Evolutionary conservation across 177 flowering plant species (phyloP).

Genomic region (Vitis hybrid): DNA sequence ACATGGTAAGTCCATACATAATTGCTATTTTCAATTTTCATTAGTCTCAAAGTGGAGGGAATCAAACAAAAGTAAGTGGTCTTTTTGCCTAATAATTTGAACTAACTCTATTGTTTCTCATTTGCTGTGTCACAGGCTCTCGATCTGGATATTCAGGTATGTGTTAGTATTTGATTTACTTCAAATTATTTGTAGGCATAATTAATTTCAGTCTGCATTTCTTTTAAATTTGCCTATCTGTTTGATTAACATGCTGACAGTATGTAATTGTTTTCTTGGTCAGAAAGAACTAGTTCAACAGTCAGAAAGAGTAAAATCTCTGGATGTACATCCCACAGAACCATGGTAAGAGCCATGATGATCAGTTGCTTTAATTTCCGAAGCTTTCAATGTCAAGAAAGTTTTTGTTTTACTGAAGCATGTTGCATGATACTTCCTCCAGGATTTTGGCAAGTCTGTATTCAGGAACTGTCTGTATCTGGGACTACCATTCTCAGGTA

Average conservation of each 20-base stretch:
- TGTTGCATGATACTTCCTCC: slow-evolving; percentile 2
- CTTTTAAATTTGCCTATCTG: neutral
- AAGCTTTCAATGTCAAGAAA: neutral
- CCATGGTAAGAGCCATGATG: slow-evolving; percentile 48
- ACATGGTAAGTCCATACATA: too few relatives aligned
- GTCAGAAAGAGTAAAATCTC: slow-evolving; percentile 66
- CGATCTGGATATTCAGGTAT: neutral
- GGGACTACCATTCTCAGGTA: slow-evolving; percentile 72
- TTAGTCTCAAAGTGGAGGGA: too few relatives aligned
- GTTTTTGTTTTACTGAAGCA: neutral
- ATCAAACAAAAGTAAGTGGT: too few relatives aligned
- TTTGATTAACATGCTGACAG: too few relatives aligned
- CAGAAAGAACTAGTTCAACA: slow-evolving; percentile 63
- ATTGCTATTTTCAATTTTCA: too few relatives aligned
- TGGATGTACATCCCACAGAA: slow-evolving; percentile 69
- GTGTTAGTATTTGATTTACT: neutral
- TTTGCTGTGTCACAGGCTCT: neutral
- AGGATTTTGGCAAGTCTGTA: slow-evolving; percentile 72
- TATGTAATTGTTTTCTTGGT: neutral
- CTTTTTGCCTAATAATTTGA: too few relatives aligned
- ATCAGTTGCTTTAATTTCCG: neutral
- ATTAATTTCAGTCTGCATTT: neutral
- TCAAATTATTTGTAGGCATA: neutral
- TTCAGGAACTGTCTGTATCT: slow-evolving; percentile 63
- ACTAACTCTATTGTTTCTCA: too few relatives aligned